These are phyloP conservation scores for Chamaenerion angustifolium DNA, from an alignment of 345 rosid genomes.

Conservation along the genomic window DNA sequence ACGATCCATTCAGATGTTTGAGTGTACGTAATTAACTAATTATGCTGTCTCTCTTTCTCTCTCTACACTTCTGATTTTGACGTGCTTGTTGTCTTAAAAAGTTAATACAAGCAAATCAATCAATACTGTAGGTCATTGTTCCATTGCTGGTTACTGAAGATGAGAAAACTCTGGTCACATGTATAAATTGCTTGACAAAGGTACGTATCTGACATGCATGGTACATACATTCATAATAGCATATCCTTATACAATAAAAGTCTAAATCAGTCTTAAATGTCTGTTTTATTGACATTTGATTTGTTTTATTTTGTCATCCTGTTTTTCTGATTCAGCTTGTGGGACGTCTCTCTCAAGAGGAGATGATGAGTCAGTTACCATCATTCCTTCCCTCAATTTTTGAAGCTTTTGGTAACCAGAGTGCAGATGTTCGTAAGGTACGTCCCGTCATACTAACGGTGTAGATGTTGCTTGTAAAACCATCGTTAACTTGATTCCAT, in stretches of 20 bases:
- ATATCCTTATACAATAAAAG: too few species aligned
- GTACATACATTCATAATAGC: too few species aligned
- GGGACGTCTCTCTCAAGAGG: slow-evolving; percentile 86
- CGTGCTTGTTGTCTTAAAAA: neutral
- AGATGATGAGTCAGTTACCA: slow-evolving; percentile 60
- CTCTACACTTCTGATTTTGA: neutral
- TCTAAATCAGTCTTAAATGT: too few species aligned
- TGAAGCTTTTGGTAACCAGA: slow-evolving; percentile 94
- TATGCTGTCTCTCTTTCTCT: slow-evolving; percentile 3
- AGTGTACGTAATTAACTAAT: slow-evolving; percentile 41
- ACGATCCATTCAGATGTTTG: slow-evolving; percentile 94
- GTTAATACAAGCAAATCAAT: neutral
- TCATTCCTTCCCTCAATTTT: slow-evolving; percentile 89
- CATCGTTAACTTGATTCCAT: too few species aligned
- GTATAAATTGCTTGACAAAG: slow-evolving; percentile 93
- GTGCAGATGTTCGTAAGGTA: slow-evolving; percentile 99
- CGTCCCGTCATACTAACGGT: neutral
- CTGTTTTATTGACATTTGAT: too few species aligned
- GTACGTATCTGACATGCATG: too few species aligned
- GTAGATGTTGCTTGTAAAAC: neutral
- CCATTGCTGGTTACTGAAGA: slow-evolving; percentile 88
- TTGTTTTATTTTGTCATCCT: too few species aligned
- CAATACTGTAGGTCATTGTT: slow-evolving; percentile 52
- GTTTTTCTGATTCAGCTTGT: slow-evolving; percentile 49
- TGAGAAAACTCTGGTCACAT: slow-evolving; percentile 80